Conservation (phyloP, 2,329 filamentous ascomycete genomes). For the Pseudocercospora vitis region DNA sequence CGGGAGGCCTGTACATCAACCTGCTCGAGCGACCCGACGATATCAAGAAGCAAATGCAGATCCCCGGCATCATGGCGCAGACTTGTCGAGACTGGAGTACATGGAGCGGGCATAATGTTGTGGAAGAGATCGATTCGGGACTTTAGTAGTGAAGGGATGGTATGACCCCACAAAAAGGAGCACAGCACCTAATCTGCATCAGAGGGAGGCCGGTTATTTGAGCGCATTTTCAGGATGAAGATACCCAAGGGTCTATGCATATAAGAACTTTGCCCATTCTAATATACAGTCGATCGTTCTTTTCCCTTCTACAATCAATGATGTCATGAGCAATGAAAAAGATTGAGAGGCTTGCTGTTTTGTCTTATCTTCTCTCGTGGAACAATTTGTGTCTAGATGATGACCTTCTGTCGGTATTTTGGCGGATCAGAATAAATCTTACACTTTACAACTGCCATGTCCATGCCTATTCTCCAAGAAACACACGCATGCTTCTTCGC, state of each 20-base stretch:
- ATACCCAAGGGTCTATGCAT: constrained; percentile 1
- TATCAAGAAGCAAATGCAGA: constrained; percentile 30
- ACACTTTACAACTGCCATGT: no score
- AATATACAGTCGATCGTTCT: neutral
- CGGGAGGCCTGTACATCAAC: constrained; percentile 36
- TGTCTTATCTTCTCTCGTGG: no score
- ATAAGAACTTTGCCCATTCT: neutral
- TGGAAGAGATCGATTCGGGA: constrained; percentile 40
- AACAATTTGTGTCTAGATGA: no score
- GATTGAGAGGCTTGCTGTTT: no score
- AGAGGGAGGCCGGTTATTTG: no score
- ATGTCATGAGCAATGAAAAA: neutral
- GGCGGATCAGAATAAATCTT: no score
- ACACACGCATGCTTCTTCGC: no score
- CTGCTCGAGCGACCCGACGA: constrained; percentile 34
- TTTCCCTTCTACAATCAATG: neutral
- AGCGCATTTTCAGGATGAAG: neutral
- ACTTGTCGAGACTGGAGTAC: constrained; percentile 39
- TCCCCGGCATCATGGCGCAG: constrained; percentile 36
- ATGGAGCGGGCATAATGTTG: constrained; percentile 29
- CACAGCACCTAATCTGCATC: no score
- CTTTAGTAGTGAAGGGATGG: constrained; percentile 18
- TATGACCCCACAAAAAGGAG: no score
- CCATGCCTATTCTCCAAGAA: no score
- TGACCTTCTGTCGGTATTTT: no score